Evolutionary conservation across 805 yeast species (phyloP).

Genomic region (Candida maesae): DNA sequence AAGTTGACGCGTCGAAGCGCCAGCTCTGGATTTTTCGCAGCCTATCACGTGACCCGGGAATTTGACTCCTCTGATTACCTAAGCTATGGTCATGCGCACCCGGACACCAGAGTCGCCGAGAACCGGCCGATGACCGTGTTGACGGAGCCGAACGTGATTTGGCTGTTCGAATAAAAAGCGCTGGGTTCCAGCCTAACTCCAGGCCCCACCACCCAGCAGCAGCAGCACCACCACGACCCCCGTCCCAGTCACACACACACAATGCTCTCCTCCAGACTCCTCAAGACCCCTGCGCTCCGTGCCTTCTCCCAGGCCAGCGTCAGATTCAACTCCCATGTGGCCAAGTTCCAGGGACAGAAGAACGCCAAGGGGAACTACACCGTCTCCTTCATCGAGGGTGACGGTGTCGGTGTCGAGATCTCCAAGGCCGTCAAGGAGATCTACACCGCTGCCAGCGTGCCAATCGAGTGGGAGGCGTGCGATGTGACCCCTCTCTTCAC

Average conservation of each 20-base stretch:
- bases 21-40: no score
- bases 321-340: slow-evolving; percentile 43
- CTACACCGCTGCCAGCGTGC: slow-evolving; percentile 91
- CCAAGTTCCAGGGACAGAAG: slow-evolving; percentile 63
- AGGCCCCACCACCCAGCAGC: no score
- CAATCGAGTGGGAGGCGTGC: slow-evolving; percentile 95
- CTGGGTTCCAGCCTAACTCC: slow-evolving; percentile 1
- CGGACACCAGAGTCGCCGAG: slow-evolving; percentile 3
- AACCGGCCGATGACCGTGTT: neutral
- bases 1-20: no score
- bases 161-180: slow-evolving; percentile 5
- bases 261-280: slow-evolving; percentile 20
- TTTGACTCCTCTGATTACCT: no score
- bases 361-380: slow-evolving; percentile 80
- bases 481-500: slow-evolving; percentile 92
- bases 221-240: no score
- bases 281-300: slow-evolving; percentile 12
- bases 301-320: slow-evolving; percentile 9
- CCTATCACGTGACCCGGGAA: no score
- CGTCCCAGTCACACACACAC: neutral
- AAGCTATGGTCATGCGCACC: slow-evolving; percentile 4
- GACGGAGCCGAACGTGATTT: slow-evolving; percentile 4
- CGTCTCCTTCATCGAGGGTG: slow-evolving; percentile 97
- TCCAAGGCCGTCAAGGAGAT: slow-evolving; percentile 91
- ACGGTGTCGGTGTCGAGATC: slow-evolving; percentile 96